phyloP scores from a whole-genome alignment of 768 basidiomycete genomes.

The Xanthoconium stramineum region DNA sequence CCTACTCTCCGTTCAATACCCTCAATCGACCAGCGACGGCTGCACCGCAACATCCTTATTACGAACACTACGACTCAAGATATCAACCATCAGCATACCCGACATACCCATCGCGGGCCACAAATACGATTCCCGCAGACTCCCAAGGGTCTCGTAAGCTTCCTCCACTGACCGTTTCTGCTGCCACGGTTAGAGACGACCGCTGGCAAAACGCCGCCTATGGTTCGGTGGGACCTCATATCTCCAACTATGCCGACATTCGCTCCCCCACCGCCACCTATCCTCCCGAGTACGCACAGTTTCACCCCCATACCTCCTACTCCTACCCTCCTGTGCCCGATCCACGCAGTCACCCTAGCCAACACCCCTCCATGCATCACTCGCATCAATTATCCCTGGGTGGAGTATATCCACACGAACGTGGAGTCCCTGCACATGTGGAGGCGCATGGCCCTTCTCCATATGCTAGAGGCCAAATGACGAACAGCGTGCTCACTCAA shows the following conservation, averaged over 20 bases:
- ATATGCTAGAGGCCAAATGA: constrained; percentile 45
- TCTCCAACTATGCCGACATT: constrained; percentile 42
- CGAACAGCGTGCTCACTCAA: constrained; percentile 30
- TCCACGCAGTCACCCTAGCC: constrained; percentile 30
- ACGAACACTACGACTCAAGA: constrained; percentile 55
- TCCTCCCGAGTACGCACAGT: constrained; percentile 50
- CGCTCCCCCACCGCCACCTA: constrained; percentile 67
- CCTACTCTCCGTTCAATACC: background rate
- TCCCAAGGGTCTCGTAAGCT: constrained; percentile 55
- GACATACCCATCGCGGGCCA: constrained; percentile 46
- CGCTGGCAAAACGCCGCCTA: constrained; percentile 45
- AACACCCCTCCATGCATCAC: constrained; percentile 26
- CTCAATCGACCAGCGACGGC: constrained; percentile 29
- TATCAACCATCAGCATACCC: constrained; percentile 40
- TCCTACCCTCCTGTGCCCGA: constrained; percentile 37
- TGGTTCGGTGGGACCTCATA: constrained; percentile 34
- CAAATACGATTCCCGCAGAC: constrained; percentile 46
- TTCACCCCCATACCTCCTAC: constrained; percentile 36
- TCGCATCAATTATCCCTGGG: constrained; percentile 29
- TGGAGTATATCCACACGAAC: constrained; percentile 29
- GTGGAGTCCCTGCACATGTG: constrained; percentile 39
- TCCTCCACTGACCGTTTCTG: constrained; percentile 50
- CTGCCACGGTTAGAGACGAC: constrained; percentile 44
- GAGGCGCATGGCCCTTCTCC: constrained; percentile 41
- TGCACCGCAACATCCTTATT: constrained; percentile 49